Percentiles rank a stretch among this genome's conserved stretches.
Evolutionary conservation across 2,329 filamentous ascomycete species (phyloP).

Genomic region (Diaporthe sp.): DNA sequence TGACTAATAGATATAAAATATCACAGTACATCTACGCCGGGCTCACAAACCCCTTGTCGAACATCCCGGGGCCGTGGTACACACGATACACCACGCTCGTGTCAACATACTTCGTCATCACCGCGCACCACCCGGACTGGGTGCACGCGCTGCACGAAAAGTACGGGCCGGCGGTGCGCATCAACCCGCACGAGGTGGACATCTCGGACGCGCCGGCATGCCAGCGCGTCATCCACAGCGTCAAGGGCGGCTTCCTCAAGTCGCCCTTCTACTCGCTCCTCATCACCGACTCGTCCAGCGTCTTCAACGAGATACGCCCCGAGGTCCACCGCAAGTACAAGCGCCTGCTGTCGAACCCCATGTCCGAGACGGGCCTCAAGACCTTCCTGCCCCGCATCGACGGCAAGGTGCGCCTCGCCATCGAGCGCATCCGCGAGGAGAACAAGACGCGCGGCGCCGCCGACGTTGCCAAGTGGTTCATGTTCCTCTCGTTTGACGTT

Average conservation of each 20-base stretch:
- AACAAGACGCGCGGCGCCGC: slow-evolving; percentile 52
- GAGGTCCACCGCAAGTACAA: slow-evolving; percentile 56
- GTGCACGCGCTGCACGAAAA: slow-evolving; percentile 46
- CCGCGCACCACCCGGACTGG: slow-evolving; percentile 43
- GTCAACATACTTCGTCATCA: slow-evolving; percentile 40
- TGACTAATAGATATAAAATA: slow-evolving; percentile 5
- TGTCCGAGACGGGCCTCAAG: slow-evolving; percentile 55
- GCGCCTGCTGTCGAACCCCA: slow-evolving; percentile 57
- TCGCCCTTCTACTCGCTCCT: slow-evolving; percentile 46
- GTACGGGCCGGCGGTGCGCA: slow-evolving; percentile 48
- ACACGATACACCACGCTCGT: slow-evolving; percentile 44
- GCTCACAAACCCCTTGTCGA: slow-evolving; percentile 43
- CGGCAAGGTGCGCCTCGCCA: slow-evolving; percentile 54
- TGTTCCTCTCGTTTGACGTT: slow-evolving; percentile 67
- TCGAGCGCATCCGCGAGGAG: slow-evolving; percentile 61
- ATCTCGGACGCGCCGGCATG: slow-evolving; percentile 45
- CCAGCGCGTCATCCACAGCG: slow-evolving; percentile 48
- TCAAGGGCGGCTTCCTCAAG: slow-evolving; percentile 51
- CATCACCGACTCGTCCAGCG: slow-evolving; percentile 42
- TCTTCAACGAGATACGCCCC: slow-evolving; percentile 59
- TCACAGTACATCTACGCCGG: slow-evolving; percentile 33
- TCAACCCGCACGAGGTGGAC: slow-evolving; percentile 46
- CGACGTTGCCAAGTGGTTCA: slow-evolving; percentile 68
- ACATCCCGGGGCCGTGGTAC: slow-evolving; percentile 48
- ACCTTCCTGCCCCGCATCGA: slow-evolving; percentile 52